Evolutionary conservation across 805 yeast genomes (phyloP).

Genomic region (Monosporozyma siamensis): DNA sequence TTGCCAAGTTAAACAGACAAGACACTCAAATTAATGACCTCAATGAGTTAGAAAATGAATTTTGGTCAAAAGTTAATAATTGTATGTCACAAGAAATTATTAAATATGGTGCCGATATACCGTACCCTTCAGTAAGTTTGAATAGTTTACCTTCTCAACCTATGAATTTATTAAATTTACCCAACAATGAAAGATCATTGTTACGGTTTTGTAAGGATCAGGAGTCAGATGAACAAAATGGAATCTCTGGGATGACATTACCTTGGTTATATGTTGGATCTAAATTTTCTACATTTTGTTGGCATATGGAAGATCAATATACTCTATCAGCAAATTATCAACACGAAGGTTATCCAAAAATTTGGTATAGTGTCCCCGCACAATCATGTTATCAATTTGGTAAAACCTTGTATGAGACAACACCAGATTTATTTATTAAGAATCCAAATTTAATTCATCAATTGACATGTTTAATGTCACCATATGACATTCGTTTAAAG

Average conservation of each 20-base stretch:
- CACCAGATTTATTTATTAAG: slow-evolving; percentile 74
- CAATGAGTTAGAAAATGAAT: slow-evolving; percentile 43
- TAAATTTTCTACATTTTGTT: slow-evolving; percentile 82
- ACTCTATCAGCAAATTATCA: slow-evolving; percentile 88
- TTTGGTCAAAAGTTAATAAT: slow-evolving; percentile 50
- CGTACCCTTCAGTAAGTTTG: slow-evolving; percentile 27
- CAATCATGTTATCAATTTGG: slow-evolving; percentile 56
- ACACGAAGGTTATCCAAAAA: slow-evolving; percentile 79
- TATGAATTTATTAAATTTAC: slow-evolving; percentile 67
- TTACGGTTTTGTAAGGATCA: slow-evolving; percentile 43
- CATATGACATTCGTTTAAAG: slow-evolving; percentile 40
- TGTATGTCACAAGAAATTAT: slow-evolving; percentile 36
- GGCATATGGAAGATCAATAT: slow-evolving; percentile 95
- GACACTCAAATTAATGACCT: slow-evolving; percentile 23
- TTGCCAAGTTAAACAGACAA: slow-evolving; percentile 41
- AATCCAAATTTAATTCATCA: slow-evolving; percentile 89
- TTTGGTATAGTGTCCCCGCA: slow-evolving; percentile 91
- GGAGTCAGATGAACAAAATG: slow-evolving; percentile 24
- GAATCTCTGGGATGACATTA: slow-evolving; percentile 85
- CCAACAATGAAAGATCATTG: slow-evolving; percentile 61
- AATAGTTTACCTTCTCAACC: slow-evolving; percentile 38
- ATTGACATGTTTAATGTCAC: slow-evolving; percentile 70
- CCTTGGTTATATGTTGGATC: slow-evolving; percentile 96
- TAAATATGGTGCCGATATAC: slow-evolving; percentile 81
- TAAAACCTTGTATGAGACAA: slow-evolving; percentile 43